Evolutionary conservation across 2,329 filamentous ascomycete species (phyloP), one percentile per base, ranked within the genome.

Genomic region (Penicillium janthinellum): DNA sequence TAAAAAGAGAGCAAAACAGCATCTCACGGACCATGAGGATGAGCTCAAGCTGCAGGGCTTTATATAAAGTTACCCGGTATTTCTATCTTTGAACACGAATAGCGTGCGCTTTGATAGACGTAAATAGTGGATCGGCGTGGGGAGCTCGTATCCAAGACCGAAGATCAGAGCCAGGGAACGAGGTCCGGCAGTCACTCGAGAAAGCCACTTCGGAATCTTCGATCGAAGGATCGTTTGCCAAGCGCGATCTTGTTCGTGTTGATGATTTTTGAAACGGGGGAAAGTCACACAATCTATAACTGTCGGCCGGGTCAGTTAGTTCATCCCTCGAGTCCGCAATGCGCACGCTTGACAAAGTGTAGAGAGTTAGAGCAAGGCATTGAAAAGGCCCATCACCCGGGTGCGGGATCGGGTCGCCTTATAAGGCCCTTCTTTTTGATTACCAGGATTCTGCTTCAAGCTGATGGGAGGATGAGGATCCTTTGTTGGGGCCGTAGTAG

Each of bases 21-120:
- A 63, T 61, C 35, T 48, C 53, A 38, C 28, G 37, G 15, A 25
- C 12, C 49, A 41, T 52, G 48, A 15, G 38, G n/a, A 35, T 44
- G 25, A 15, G 25, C 11, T 48, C 28, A 37, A 39, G 25, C 41
- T 17, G 17, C 37, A 31, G 45, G 31, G 14, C 11, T 47, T 31
- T 31, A 31, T 47, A 38, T 54, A 59, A 31, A 31, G 7, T 14
- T 31, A 17, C 17, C 44, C 4, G 44, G 22, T 48, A 38, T 54
- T 38, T 52, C 34, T 63, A 57, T 64, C 47, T 60, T 58, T 58
- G 53, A 50, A 65, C 42, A 62, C 57, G 56, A 63, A 38, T 48
- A 54, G 56, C 41, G 39, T 63, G 45, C 49, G 35, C 42, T 57
- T 51, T 44, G 54, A 44, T 38, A 51, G 55, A 38, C 12, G 45